These are phyloP conservation scores for Trichoderma koningiopsis DNA, from an alignment of 2,329 filamentous ascomycete species.

Conservation along the genomic window DNA sequence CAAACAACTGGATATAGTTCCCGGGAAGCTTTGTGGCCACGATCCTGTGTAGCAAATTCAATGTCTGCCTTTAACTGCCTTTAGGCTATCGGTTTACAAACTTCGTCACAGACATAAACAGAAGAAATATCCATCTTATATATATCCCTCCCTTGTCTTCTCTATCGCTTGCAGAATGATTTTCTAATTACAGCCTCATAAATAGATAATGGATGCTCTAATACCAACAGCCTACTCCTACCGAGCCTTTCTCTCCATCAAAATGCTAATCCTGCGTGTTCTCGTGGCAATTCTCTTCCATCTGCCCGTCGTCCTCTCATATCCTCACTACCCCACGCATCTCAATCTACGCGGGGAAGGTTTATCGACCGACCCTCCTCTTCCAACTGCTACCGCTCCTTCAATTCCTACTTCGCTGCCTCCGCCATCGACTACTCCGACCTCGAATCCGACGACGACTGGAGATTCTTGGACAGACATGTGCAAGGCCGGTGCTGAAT, in stretches of 20 bases:
- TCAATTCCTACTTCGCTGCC: neutral
- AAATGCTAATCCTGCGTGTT: slow-evolving; percentile 3
- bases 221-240: neutral
- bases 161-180: neutral
- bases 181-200: neutral
- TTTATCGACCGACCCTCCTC: neutral
- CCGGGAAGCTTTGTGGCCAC: slow-evolving; percentile 1
- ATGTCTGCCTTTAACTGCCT: neutral
- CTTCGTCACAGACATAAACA: neutral
- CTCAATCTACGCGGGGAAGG: neutral
- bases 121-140: neutral
- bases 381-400: neutral
- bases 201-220: neutral
- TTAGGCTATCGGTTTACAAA: neutral
- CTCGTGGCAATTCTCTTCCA: slow-evolving; percentile 13
- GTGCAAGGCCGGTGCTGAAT: slow-evolving; percentile 32
- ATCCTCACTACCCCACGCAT: neutral
- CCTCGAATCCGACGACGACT: neutral
- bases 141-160: neutral
- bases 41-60: neutral
- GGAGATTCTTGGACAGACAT: slow-evolving; percentile 13
- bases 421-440: neutral
- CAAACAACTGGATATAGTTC: slow-evolving; percentile 15
- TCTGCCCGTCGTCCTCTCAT: slow-evolving; percentile 9
- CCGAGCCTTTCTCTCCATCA: neutral